Evolutionary conservation across 2,329 filamentous ascomycete species (phyloP), one percentile per base, ranked within the genome.

Genomic region (Penicillium sumatraense): DNA sequence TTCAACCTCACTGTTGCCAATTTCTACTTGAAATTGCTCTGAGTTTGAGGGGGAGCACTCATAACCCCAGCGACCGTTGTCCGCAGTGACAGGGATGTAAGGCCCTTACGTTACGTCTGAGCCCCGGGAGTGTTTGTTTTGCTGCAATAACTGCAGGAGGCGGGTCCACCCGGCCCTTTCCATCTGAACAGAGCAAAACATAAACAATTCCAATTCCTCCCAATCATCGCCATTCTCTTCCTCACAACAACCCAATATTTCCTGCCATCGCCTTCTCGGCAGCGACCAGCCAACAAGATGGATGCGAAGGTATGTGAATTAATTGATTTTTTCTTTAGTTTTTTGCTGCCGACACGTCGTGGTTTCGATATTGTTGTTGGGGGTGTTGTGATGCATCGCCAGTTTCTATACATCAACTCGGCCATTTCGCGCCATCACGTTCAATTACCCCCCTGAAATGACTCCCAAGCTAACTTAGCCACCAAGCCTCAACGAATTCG

Each of bases 401-500:
- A n/a, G 20, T 23, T n/a, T 20, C 42, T 46, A 46, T 46, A 46
- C 26, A 46, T 46, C 42, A 21, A 31, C n/a, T 14, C 11, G 16
- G 8, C 5, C 3, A 20, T 49, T 33, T 18, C 9, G 27, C 50
- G 31, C 10, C 51, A 36, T 53, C 33, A 16, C 54, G 41, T 33
- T 33, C 40, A 33, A n/a, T 21, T 16, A 18, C 8, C 16, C n/a
- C 49, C 13, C n/a, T n/a, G n/a, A 26, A 40, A 27, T 24, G 47
- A 35, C 53, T 62, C 68, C 26, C 66, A 53, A 42, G 31, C 53
- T 61, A 42, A 46, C 56, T 40, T 41, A 49, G 49, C 48, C n/a
- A 26, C 61, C 51, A 69, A 93, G 90, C 89, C 90, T 59, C 88
- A 89, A 74, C 84, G 89, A 74, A 74, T 86, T 71, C 83, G 84